Evolutionary conservation across 257 asterid species (phyloP).

Genomic region (Buddleja alternifolia): DNA sequence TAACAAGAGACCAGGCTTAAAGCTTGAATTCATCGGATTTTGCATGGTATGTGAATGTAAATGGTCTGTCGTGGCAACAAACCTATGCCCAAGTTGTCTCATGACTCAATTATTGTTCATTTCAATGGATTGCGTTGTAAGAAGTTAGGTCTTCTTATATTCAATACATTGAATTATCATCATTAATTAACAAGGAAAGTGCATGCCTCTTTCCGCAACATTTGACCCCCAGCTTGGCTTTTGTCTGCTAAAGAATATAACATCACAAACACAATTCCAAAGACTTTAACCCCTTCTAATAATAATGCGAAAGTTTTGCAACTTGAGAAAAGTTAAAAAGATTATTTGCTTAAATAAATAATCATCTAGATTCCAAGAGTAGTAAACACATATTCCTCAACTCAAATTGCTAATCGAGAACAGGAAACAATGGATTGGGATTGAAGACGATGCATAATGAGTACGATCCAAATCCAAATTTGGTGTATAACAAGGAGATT

Average conservation of each 20-base stretch:
- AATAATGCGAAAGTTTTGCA: neutral
- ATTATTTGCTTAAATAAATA: slow-evolving; percentile 6
- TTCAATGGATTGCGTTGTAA: slow-evolving; percentile 14
- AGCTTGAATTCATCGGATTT: slow-evolving; percentile 6
- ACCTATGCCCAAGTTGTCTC: neutral
- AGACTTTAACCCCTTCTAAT: neutral
- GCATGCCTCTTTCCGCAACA: neutral
- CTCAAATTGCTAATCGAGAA: slow-evolving; percentile 11
- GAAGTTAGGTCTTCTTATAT: slow-evolving; percentile 4
- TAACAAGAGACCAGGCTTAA: no score
- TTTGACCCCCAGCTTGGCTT: no score
- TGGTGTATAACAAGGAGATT: no score
- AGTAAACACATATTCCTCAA: neutral
- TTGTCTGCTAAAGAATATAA: neutral
- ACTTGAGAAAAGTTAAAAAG: neutral
- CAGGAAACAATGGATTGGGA: no score
- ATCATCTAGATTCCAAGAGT: slow-evolving; percentile 17
- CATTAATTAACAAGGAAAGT: neutral
- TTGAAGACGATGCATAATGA: no score
- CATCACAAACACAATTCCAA: neutral
- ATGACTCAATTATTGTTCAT: neutral
- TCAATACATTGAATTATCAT: slow-evolving; percentile 1
- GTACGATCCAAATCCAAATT: no score
- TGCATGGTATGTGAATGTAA: neutral
- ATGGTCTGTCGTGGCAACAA: neutral